Conservation (phyloP, 139 green algal genomes). For the Nannochloris sp. region DNA sequence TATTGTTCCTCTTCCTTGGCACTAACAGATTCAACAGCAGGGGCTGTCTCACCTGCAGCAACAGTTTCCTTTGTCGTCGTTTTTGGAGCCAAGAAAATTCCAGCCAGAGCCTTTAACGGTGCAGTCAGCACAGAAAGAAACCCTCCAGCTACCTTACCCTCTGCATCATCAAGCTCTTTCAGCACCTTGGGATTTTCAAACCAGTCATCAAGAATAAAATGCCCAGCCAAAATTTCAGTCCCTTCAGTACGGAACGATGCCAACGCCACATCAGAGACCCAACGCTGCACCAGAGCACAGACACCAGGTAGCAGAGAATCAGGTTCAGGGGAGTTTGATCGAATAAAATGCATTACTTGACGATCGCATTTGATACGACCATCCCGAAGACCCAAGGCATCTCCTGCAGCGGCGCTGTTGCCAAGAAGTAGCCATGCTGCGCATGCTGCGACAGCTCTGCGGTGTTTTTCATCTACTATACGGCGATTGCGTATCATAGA, state of each 20-base stretch:
- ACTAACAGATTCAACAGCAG: neutral
- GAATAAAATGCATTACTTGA: conserved; percentile 22
- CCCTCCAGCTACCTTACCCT: neutral
- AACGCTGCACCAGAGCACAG: conserved; percentile 28
- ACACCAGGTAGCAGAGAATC: conserved; percentile 31
- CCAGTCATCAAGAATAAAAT: conserved; percentile 28
- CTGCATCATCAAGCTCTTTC: neutral
- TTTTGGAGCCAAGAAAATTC: neutral
- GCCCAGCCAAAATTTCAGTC: neutral
- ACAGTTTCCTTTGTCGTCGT: neutral
- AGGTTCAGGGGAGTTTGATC: conserved; percentile 14
- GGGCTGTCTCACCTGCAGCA: neutral
- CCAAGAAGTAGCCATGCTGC: conserved; percentile 35
- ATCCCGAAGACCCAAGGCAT: conserved; percentile 15
- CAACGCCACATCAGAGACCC: conserved; percentile 32
- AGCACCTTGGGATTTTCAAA: conserved; percentile 8
- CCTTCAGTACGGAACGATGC: conserved; percentile 6
- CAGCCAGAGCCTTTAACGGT: neutral
- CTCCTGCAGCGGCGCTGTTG: conserved; percentile 12
- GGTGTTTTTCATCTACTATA: conserved; percentile 20
- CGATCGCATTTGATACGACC: conserved; percentile 18
- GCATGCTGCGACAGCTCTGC: conserved; percentile 13
- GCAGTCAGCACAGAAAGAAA: neutral
- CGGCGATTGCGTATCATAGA: conserved; percentile 5
- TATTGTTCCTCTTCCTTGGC: neutral